Evolutionary conservation across 1,284 basidiomycete species (phyloP), one percentile per base, ranked within the genome.

Genomic region (Macrocystidia cucumis): DNA sequence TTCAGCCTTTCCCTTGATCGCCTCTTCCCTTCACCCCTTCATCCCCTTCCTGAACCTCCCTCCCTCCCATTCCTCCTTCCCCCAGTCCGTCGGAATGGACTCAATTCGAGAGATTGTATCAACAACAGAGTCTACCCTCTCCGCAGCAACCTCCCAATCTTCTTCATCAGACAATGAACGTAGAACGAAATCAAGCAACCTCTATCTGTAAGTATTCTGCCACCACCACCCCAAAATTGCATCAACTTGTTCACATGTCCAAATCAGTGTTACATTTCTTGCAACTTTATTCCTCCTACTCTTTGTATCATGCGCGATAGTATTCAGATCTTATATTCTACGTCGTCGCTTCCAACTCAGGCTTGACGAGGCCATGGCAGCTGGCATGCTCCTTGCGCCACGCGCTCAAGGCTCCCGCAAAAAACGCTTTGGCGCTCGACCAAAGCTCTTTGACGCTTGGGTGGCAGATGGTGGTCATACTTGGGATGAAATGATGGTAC

Each of bases 241-340:
- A n/a, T n/a, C n/a, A n/a, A n/a, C n/a, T 42, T 26, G 30, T 44
- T 44, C 42, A 32, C 44, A 25, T 8, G 18, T 43, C 39, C 14
- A 35, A 26, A 17, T 43, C 47, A 82, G 79, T 17, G 74, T 80
- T 52, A 82, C 78, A 1, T 83, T 83, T 50, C 69, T 83, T 24
- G 78, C 78, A 16, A 80, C 79, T 1, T 67, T 83, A 21, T 65
- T 80, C 45, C 62, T 83, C 30, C 68, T 84, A 35, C 62, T 84
- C 9, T 60, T 73, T 35, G 68, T 83, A 35, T 82, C 78, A 9
- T 72, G 63, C 31, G 67, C 70, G 4, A 76, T 84, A 44, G 68
- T 82, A 39, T 57, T 75, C 34, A 69, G 80, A 32, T 78, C 79
- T 0, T 74, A 73, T 42, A 51, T 78, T 42, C 49, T 78, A 21